A percentile compares a stretch with the other conserved stretches of the same genome.
Evolutionary conservation across 2,329 filamentous ascomycete genomes (phyloP).

Genomic region (Gremmenia infestans): DNA sequence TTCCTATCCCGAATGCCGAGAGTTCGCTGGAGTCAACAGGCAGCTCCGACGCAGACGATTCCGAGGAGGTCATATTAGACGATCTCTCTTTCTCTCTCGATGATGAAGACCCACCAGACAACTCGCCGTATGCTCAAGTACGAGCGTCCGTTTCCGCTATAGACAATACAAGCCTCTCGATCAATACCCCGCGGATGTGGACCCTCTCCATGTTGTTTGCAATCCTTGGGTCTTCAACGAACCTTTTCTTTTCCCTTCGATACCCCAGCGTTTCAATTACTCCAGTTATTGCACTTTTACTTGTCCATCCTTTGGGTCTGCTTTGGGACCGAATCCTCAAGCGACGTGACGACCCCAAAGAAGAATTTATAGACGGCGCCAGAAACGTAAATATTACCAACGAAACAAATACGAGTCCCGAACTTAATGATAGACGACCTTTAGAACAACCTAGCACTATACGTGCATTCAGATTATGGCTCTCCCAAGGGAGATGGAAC

Average conservation of each 20-base stretch:
- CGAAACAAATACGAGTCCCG: conserved; percentile 26
- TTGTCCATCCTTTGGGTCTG: conserved; percentile 78
- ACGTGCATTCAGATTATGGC: conserved; percentile 59
- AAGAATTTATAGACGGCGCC: conserved; percentile 53
- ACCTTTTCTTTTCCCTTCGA: conserved; percentile 83
- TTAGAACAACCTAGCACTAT: conserved; percentile 15
- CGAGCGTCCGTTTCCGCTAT: conserved; percentile 72
- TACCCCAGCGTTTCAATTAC: conserved; percentile 89
- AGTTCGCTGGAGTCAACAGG: not conserved
- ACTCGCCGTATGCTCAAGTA: conserved; percentile 74
- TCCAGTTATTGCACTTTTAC: conserved; percentile 78
- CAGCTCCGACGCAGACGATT: conserved; percentile 29
- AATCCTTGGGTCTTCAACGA: conserved; percentile 75
- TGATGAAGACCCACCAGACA: conserved; percentile 54
- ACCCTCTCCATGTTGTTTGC: conserved; percentile 73
- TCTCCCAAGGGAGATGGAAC: conserved; percentile 78
- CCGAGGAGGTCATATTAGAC: conserved; percentile 19
- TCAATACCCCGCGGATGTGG: conserved; percentile 89
- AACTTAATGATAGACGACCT: conserved; percentile 3
- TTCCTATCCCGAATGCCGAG: conserved; percentile 20
- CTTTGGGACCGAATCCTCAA: conserved; percentile 73
- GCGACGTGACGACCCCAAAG: conserved; percentile 47
- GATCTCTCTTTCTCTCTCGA: conserved; percentile 36
- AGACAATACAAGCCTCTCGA: conserved; percentile 72
- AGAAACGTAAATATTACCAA: conserved; percentile 18